Conservation (phyloP, 2,329 filamentous ascomycete genomes). For the Rhinocladiella mackenziei region DNA sequence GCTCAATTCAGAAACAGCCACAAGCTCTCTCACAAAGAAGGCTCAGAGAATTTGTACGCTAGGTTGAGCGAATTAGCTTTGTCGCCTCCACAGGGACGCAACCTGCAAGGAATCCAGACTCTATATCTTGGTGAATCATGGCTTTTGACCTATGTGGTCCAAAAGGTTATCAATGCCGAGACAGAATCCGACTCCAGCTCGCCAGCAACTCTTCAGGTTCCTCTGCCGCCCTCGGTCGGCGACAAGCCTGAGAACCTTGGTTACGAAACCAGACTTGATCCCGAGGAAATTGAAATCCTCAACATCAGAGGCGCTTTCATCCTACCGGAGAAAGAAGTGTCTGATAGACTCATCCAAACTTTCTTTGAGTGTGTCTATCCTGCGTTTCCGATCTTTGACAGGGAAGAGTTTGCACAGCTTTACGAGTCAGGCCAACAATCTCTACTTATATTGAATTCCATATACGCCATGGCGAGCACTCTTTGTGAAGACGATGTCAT, state of each 20-base stretch:
- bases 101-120: constrained; percentile 7
- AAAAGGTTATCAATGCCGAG: constrained; percentile 7
- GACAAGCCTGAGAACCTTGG: constrained; percentile 13
- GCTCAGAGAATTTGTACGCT: constrained; percentile 13
- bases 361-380: constrained; percentile 29
- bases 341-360: constrained; percentile 23
- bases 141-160: constrained; percentile 10
- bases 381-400: constrained; percentile 28
- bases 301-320: constrained; percentile 25
- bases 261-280: constrained; percentile 6
- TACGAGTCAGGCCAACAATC: constrained; percentile 22
- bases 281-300: constrained; percentile 7
- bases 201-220: constrained; percentile 7
- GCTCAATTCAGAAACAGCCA: neutral
- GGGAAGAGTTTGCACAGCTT: constrained; percentile 19
- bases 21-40: neutral
- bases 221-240: constrained; percentile 5
- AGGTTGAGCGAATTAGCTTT: constrained; percentile 2
- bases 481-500: constrained; percentile 28
- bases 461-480: constrained; percentile 26
- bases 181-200: constrained; percentile 6
- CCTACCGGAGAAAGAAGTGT: constrained; percentile 17
- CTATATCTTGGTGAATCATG: constrained; percentile 14
- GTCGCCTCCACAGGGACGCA: constrained; percentile 2
- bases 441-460: constrained; percentile 28